Percentiles rank a stretch among this genome's conserved stretches.
Evolutionary conservation across 2,329 filamentous ascomycete genomes (phyloP).

Genomic region (Pyricularia pennisetigena): DNA sequence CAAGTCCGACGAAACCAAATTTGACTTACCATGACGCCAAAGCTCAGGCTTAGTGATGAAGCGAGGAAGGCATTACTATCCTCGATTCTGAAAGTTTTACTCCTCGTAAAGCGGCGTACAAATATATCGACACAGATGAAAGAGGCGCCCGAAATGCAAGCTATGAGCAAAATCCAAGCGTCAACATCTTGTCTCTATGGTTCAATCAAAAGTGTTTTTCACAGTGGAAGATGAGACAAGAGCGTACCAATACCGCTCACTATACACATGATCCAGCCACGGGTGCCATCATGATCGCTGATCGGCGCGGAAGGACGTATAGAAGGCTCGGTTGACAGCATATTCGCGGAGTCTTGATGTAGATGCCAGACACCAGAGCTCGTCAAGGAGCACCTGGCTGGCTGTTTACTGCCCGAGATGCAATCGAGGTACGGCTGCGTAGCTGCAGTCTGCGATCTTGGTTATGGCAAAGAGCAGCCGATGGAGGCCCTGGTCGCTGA

Average conservation of each 20-base stretch:
- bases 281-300: conserved; percentile 29
- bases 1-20: background rate
- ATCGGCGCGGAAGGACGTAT: background rate
- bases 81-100: conserved; percentile 74
- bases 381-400: background rate
- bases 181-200: background rate
- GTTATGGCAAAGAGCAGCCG: background rate
- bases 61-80: conserved; percentile 85
- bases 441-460: background rate
- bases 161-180: conserved; percentile 19
- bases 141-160: conserved; percentile 64
- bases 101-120: conserved; percentile 61
- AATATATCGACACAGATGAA: conserved; percentile 83
- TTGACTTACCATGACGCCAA: conserved; percentile 79
- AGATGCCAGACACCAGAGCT: background rate
- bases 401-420: background rate
- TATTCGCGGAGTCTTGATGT: background rate
- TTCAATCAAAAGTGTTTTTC: background rate
- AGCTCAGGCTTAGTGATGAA: conserved; percentile 81
- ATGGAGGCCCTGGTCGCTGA: background rate
- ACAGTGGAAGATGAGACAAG: background rate
- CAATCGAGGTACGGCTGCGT: background rate
- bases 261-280: conserved; percentile 87
- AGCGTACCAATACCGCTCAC: conserved; percentile 63
- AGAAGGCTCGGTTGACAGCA: background rate